These are phyloP conservation scores for Curvularia sp. DNA, from an alignment of 2,329 filamentous ascomycete species.

Conservation along the genomic window DNA sequence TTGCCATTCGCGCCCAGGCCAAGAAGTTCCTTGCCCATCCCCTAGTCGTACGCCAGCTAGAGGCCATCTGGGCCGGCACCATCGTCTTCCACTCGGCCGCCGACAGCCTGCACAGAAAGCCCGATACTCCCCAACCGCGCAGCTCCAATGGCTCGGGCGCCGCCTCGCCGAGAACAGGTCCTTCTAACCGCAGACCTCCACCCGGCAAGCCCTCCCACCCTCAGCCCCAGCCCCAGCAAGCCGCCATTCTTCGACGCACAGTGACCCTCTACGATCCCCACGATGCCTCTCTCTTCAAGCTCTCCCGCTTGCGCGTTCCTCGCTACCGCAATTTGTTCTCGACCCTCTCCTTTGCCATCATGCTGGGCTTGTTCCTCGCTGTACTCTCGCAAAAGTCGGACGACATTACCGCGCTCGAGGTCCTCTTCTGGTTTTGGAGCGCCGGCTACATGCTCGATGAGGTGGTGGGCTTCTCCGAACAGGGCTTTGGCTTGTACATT, in stretches of 20 bases:
- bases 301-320: constrained; percentile 87
- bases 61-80: constrained; percentile 95
- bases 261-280: constrained; percentile 89
- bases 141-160: constrained; percentile 32
- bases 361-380: constrained; percentile 84
- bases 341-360: constrained; percentile 82
- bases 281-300: constrained; percentile 88
- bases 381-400: constrained; percentile 78
- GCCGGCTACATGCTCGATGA: constrained; percentile 97
- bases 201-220: constrained; percentile 26
- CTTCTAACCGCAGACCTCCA: constrained; percentile 37
- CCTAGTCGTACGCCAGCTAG: constrained; percentile 90
- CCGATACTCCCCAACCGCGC: constrained; percentile 43
- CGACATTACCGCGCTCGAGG: constrained; percentile 81
- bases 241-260: constrained; percentile 67
- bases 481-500: constrained; percentile 94
- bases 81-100: constrained; percentile 93
- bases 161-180: constrained; percentile 41
- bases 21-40: constrained; percentile 93
- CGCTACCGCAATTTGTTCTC: constrained; percentile 91
- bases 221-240: constrained; percentile 33
- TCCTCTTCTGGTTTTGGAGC: constrained; percentile 98
- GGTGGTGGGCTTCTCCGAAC: constrained; percentile 93
- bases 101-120: constrained; percentile 78
- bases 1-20: constrained; percentile 89